Conservation (phyloP, 1,284 basidiomycete species). For the Hypsizygus ulmarius region DNA sequence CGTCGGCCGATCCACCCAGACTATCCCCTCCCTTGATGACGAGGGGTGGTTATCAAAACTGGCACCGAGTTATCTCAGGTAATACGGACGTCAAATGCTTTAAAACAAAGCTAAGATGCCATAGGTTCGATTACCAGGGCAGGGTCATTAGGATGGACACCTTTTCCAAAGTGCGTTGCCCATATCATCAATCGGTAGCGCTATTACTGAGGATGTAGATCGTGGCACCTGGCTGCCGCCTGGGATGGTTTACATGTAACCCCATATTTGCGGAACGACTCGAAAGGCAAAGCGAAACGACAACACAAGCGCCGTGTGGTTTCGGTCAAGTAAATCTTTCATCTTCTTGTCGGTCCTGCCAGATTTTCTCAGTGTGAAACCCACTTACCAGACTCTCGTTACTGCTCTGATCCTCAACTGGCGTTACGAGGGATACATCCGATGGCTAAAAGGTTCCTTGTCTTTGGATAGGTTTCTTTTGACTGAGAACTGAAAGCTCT, state of each 20-base stretch:
- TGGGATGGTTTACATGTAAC: slow-evolving; percentile 80
- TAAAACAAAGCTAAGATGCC: neutral
- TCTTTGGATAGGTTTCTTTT: neutral
- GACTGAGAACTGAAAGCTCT: neutral
- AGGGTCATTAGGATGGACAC: slow-evolving; percentile 78
- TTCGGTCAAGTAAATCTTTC: slow-evolving; percentile 52
- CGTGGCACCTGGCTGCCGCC: slow-evolving; percentile 72
- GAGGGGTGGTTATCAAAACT: slow-evolving; percentile 52
- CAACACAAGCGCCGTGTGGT: slow-evolving; percentile 72
- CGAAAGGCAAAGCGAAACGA: slow-evolving; percentile 72
- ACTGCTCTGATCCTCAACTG: slow-evolving; percentile 63
- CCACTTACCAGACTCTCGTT: slow-evolving; percentile 47
- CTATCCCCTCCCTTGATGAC: slow-evolving; percentile 22
- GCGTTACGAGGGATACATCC: slow-evolving; percentile 69
- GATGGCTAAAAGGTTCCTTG: slow-evolving; percentile 62
- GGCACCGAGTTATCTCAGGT: slow-evolving; percentile 68
- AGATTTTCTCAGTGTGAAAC: neutral
- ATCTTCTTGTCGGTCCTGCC: neutral
- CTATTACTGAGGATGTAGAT: slow-evolving; percentile 40
- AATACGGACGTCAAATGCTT: slow-evolving; percentile 20
- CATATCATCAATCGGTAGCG: neutral
- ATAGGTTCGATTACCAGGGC: slow-evolving; percentile 69
- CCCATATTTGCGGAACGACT: slow-evolving; percentile 71
- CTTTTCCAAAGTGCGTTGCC: slow-evolving; percentile 66
- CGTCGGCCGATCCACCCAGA: slow-evolving; percentile 32